Evolutionary conservation across 2,329 filamentous ascomycete species (phyloP), one percentile per base, ranked within the genome.

Genomic region (Exophiala phaeomuriformis): DNA sequence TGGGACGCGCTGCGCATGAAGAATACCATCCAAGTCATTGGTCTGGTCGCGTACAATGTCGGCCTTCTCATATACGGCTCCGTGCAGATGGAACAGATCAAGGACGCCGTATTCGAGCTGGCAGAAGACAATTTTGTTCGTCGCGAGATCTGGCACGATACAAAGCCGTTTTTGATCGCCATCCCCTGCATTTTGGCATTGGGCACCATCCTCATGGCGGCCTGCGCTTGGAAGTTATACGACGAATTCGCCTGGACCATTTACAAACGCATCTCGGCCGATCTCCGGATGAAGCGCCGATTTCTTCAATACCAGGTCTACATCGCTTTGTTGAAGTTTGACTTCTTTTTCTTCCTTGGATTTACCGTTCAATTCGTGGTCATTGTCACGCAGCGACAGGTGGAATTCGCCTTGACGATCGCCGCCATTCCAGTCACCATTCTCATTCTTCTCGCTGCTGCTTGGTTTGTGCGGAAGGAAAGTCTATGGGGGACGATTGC

Each of bases 221-320:
- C 89, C 58, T 75, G 90, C 48, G 84, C 91, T 1, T 97, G 90
- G 87, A 96, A 95, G 74, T 79, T 98, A 32, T 97, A 98, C 68
- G 90, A 95, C 67, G 91, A 96, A 70, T 98, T 98, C 71, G 91
- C 93, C 7, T 98, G 93, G 93, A 93, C 93, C 53, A 98, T 98
- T 66, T 90, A 98, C 72, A 98, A 98, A 77, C 90, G 95, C 71
- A 98, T 98, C 68, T 95, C 90, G 67, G 93, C 93, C 48, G 93
- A 98, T 75, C 81, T 96, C 67, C 84, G 90, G 65, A 89, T 98
- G 85, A 97, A 96, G 79, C 85, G 90, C 73, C 84, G 93, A 60
- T 98, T 95, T 74, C 79, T 98, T 56, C 88, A 91, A 58, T 98
- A 95, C 69, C 93, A 98, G 83, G 90, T 98, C 69, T 98, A 96